phyloP scores from a whole-genome alignment of 202 grass and related monocot species.

The Eragrostis tef region DNA sequence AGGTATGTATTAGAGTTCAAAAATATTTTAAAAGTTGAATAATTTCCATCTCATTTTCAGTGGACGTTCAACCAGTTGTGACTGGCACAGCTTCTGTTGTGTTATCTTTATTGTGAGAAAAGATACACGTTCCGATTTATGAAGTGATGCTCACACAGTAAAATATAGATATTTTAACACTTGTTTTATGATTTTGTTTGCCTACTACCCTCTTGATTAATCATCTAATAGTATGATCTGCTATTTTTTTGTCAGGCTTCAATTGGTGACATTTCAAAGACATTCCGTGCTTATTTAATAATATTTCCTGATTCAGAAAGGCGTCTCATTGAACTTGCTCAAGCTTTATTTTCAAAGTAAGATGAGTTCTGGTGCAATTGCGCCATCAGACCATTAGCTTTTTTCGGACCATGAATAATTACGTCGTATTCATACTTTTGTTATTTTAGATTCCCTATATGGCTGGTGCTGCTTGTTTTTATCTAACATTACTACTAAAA shows the following conservation, averaged over 20 bases:
- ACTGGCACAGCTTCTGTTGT: neutral
- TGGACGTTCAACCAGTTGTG: constrained; percentile 31
- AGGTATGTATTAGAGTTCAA: constrained; percentile 52
- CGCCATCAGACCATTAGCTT: constrained; percentile 13
- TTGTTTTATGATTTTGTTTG: constrained; percentile 21
- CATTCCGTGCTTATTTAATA: constrained; percentile 93
- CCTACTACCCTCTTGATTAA: constrained; percentile 25
- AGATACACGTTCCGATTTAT: neutral
- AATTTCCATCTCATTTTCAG: constrained; percentile 29
- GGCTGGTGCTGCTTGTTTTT: constrained; percentile 19
- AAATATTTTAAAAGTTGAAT: constrained; percentile 40
- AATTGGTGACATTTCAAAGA: constrained; percentile 89
- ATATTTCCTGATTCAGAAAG: constrained; percentile 97
- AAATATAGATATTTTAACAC: constrained; percentile 25
- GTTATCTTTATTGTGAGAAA: neutral
- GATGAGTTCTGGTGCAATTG: constrained; percentile 38
- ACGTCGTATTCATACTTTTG: neutral
- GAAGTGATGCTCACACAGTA: constrained; percentile 4
- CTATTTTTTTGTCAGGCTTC: constrained; percentile 62
- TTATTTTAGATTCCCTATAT: neutral
- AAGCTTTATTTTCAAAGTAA: constrained; percentile 92
- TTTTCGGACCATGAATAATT: constrained; percentile 34
- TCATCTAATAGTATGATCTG: constrained; percentile 26
- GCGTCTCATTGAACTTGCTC: constrained; percentile 90
- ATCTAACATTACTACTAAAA: constrained; percentile 35